Conservation (phyloP, 176 grass and related monocot species). For the Triticum aestivum region DNA sequence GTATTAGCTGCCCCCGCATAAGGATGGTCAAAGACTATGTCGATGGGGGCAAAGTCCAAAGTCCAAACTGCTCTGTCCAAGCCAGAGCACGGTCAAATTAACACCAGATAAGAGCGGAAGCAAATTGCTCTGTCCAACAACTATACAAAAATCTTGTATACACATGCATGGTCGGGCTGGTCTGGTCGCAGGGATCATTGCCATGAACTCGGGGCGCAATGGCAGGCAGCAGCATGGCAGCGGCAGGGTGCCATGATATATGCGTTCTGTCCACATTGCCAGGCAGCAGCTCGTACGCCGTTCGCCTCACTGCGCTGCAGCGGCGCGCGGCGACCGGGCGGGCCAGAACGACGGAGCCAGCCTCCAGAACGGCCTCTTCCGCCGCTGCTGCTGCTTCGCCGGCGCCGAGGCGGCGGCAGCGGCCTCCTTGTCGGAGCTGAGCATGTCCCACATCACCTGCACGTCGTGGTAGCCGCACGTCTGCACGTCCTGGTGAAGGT, state of each 20-base stretch:
- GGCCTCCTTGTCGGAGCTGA: slow-evolving; percentile 57
- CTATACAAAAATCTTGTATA: slow-evolving; percentile 16
- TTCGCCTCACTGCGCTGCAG: background rate
- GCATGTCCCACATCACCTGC: slow-evolving; percentile 97
- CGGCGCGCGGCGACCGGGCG: slow-evolving; percentile 23
- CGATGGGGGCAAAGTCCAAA: background rate
- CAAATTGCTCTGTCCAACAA: background rate
- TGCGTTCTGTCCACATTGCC: too few species aligned
- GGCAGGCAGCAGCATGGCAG: too few species aligned
- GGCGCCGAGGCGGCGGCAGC: background rate
- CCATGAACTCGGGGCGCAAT: too few species aligned
- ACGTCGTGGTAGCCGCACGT: slow-evolving; percentile 94
- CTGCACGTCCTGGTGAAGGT: slow-evolving; percentile 84
- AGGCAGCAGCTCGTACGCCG: too few species aligned
- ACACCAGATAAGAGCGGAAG: background rate
- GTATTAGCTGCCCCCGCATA: too few species aligned
- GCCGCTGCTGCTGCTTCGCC: slow-evolving; percentile 4
- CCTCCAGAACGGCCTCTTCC: slow-evolving; percentile 65
- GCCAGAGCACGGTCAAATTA: background rate
- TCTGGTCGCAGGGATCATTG: background rate
- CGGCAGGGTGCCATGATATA: too few species aligned
- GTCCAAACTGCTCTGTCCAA: background rate
- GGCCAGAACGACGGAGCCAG: slow-evolving; percentile 52
- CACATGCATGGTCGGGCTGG: slow-evolving; percentile 1
- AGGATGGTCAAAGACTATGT: background rate